Base-by-base conservation (phyloP, 805 yeast species). In the Novakomyces olei region DNA sequence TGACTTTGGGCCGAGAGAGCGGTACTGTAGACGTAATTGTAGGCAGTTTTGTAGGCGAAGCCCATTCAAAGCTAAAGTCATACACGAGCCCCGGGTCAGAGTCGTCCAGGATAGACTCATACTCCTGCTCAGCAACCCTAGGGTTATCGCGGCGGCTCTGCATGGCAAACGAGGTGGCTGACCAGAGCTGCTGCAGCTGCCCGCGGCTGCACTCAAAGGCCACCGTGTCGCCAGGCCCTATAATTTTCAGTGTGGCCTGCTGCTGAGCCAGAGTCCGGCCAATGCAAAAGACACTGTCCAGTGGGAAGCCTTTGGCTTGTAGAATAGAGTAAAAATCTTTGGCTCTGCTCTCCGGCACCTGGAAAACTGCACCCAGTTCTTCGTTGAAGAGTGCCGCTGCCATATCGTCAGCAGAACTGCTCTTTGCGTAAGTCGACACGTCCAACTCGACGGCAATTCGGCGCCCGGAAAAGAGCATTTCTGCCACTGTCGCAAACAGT, bases 401-500 rank as follows among this genome's bases (percentile, higher is more conserved):
- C 8, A 59, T 54, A 38, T 62, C 65, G 17, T 58, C 60, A 18
- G 46, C 47, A 15, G 47, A 41, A 12, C 47, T 44, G 14, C 48
- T 44, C 25, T 73, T 38, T 24, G 55, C 50, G 3, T 40, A 40
- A 15, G 45, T 29, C 18, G 39, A 41, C 34, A 83, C 56, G 33
- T 70, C 64, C 36, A 83, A 50, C 41, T 98, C 98, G 34, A 70
- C 67, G n/a, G n/a, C n/a, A n/a, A n/a, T n/a, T n/a, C n/a, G n/a
- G 58, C 95, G 72, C 20, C 85, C 83, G 29, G 96, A 93, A 57
- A 88, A 88, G 1, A 94, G 92, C 96, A 88, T 88, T 59, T 88
- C 98, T 28, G 75, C 57, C 29, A 78, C 59, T 6, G 96, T 72
- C 28, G 76, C 72, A 37, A 83, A 58, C 48, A 85, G 61, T 49